Evolutionary conservation across 371 early-diverging fungal species (phyloP), one percentile per base, ranked within the genome.

Genomic region (Mortierella sp.): DNA sequence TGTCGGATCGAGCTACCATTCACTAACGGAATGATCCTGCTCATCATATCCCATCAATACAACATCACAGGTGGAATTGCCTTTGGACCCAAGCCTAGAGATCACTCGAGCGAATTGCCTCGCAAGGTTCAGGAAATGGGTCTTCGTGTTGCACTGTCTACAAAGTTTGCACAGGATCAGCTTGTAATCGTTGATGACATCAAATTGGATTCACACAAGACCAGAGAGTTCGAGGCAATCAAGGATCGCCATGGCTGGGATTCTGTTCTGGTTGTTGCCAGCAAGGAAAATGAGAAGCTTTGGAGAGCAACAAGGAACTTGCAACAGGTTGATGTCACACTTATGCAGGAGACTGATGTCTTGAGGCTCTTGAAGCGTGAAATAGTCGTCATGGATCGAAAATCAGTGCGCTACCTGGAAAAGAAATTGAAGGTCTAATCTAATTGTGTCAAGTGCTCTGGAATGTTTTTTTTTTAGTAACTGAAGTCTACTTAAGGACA

Each of bases 141-240:
- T 65, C 85, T 97, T 65, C 91, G 97, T 43, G 87, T 93, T 22
- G 97, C 96, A 1, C 86, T 98, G 16, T 93, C 96, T 33, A 89
- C 95, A 47, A 98, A 97, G 84, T 97, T 92, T 80, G 89, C 90
- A 6, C 97, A 97, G 87, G 92, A 96, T 80, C 96, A 97, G 83
- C 81, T 98, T 57, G 83, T 92, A 11, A 84, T 98, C 57, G 96
- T 97, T 3, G 95, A 97, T 67, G 84, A 86, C n/a, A 73, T 97
- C 40, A 55, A 83, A 11, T 36, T 92, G 32, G 85, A 85, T 32
- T 87, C 88, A 11, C 87, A 82, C 73, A 91, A 88, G 75, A 92
- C 92, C 6, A 79, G 86, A 43, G 92, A 92, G 9, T 84, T 95
- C 50, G 40, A 63, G 13, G 78, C 76, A 36, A 81, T 85, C 59